A percentile compares a stretch with the other conserved stretches of the same genome.
Evolutionary conservation across 805 yeast genomes (phyloP).

Genomic region (Henningerozyma blattae): DNA sequence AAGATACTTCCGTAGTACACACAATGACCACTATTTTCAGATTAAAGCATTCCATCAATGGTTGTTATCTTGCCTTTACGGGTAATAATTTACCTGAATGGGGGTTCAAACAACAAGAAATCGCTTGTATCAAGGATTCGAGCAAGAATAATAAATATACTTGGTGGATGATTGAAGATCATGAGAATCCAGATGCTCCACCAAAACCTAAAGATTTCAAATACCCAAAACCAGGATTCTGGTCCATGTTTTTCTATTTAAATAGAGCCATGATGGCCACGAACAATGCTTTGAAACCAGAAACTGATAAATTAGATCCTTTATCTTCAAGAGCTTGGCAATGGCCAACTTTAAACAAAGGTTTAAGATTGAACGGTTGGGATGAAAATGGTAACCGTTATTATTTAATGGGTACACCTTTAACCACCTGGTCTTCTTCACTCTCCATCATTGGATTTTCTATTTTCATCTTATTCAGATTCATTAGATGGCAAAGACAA

Average conservation of each 20-base stretch:
- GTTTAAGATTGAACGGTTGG: constrained; percentile 76
- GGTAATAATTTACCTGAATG: constrained; percentile 65
- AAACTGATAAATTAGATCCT: constrained; percentile 58
- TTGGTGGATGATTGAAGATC: constrained; percentile 80
- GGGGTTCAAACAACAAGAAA: constrained; percentile 83
- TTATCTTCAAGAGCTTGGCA: constrained; percentile 76
- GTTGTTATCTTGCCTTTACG: constrained; percentile 67
- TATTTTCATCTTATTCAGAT: constrained; percentile 28
- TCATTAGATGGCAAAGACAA: constrained; percentile 65
- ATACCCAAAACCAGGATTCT: constrained; percentile 60
- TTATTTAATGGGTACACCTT: constrained; percentile 65
- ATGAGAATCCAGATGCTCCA: constrained; percentile 50
- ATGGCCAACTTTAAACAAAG: constrained; percentile 72
- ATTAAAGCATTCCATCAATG: constrained; percentile 47
- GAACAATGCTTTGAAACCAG: constrained; percentile 74
- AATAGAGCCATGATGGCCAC: constrained; percentile 90
- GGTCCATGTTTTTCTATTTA: constrained; percentile 62
- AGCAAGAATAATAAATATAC: constrained; percentile 68
- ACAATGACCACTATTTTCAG: constrained; percentile 67
- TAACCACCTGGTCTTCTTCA: constrained; percentile 63
- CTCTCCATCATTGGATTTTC: constrained; percentile 38
- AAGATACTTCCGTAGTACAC: constrained; percentile 42
- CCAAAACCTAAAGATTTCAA: constrained; percentile 29
- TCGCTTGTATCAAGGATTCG: constrained; percentile 51
- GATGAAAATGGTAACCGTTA: constrained; percentile 49